These are phyloP conservation scores for Pyrus pyrifolia DNA, from an alignment of 306 rosid genomes.

Conservation along the genomic window DNA sequence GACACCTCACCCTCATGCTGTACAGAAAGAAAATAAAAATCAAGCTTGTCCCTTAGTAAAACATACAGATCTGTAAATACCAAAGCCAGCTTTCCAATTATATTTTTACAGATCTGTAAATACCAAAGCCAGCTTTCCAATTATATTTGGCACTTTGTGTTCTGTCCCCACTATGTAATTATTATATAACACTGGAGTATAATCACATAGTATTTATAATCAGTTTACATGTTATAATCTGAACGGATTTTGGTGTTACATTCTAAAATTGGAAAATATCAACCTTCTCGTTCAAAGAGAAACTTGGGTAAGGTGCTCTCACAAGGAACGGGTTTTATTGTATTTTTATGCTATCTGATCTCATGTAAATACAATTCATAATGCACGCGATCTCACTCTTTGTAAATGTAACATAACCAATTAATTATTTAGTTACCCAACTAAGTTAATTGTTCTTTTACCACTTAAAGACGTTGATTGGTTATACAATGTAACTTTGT, in stretches of 20 bases:
- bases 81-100: slow-evolving; percentile 4
- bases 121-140: slow-evolving; percentile 1
- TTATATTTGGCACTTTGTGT: slow-evolving; percentile 10
- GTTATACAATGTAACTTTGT: neutral
- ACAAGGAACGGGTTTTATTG: neutral
- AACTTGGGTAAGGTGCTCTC: neutral
- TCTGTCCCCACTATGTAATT: slow-evolving; percentile 20
- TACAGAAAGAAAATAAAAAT: slow-evolving; percentile 5
- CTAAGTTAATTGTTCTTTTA: neutral
- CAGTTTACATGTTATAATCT: neutral
- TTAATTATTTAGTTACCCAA: too few species aligned
- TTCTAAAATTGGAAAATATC: too few species aligned
- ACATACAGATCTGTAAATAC: slow-evolving; percentile 21
- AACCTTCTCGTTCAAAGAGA: too few species aligned
- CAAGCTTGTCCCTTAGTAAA: slow-evolving; percentile 18
- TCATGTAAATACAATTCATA: too few species aligned
- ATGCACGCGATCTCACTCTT: neutral
- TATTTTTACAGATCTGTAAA: slow-evolving; percentile 25
- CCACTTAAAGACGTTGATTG: neutral
- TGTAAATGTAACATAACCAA: neutral
- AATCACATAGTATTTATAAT: neutral
- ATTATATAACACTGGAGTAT: too few species aligned
- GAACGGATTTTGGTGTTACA: too few species aligned
- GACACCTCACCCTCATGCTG: slow-evolving; percentile 16
- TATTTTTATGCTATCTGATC: too few species aligned